phyloP scores from a whole-genome alignment of 352 stramenopile species.

The Pilasporangium apinafurcum region DNA sequence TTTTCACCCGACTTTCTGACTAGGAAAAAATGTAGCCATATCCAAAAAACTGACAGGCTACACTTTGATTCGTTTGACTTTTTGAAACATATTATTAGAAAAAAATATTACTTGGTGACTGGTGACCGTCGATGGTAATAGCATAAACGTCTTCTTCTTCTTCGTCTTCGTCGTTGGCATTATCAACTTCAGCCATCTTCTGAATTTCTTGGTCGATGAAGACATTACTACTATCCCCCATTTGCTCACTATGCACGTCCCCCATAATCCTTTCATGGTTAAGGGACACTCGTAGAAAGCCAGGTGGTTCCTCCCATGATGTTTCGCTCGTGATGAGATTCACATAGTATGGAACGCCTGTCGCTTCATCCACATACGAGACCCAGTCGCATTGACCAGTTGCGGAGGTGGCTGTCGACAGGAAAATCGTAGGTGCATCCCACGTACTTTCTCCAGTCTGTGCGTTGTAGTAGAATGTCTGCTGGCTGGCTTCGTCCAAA shows the following conservation, averaged over 20 bases:
- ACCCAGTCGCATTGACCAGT: conserved; percentile 15
- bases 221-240: background rate
- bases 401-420: conserved; percentile 3
- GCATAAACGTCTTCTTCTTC: conserved; percentile 37
- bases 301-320: conserved; percentile 35
- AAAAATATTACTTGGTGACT: conserved; percentile 1
- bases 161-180: background rate
- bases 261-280: background rate
- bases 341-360: conserved; percentile 40
- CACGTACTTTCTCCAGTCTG: conserved; percentile 54
- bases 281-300: too few relatives aligned
- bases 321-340: conserved; percentile 41
- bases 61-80: background rate
- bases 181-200: background rate
- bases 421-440: conserved; percentile 18
- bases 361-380: conserved; percentile 39
- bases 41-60: background rate
- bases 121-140: conserved; percentile 23
- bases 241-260: background rate
- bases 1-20: too few relatives aligned
- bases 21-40: too few relatives aligned
- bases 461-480: conserved; percentile 69
- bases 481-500: conserved; percentile 42
- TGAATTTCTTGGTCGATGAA: conserved; percentile 2
- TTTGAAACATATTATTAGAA: background rate